These are phyloP conservation scores for Pisolithus thermaeus DNA, from an alignment of 1,284 basidiomycete genomes.

Conservation along the genomic window DNA sequence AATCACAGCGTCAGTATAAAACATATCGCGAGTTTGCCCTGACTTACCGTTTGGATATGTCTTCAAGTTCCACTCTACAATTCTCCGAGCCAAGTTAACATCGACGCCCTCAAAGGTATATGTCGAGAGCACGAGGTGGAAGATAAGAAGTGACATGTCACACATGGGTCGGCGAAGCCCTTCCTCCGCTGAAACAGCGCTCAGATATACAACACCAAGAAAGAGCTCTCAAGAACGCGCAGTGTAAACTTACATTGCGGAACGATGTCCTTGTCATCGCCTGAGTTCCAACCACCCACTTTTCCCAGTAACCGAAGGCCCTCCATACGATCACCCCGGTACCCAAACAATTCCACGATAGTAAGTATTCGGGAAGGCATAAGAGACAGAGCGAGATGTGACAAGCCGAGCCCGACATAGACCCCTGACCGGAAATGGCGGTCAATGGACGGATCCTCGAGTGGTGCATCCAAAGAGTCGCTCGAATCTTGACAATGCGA, in stretches of 20 bases:
- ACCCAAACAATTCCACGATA: slow-evolving; percentile 85
- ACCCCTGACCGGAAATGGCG: slow-evolving; percentile 91
- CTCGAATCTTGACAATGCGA: slow-evolving; percentile 16
- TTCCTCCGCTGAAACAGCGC: slow-evolving; percentile 47
- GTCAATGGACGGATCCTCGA: slow-evolving; percentile 74
- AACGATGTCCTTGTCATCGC: slow-evolving; percentile 47
- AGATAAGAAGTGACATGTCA: slow-evolving; percentile 85
- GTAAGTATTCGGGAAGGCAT: slow-evolving; percentile 80
- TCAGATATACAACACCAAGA: slow-evolving; percentile 1
- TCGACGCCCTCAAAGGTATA: slow-evolving; percentile 81
- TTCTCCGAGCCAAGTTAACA: slow-evolving; percentile 62
- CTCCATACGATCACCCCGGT: slow-evolving; percentile 76
- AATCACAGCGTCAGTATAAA: no score
- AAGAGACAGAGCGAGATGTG: slow-evolving; percentile 75
- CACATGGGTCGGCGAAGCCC: slow-evolving; percentile 83
- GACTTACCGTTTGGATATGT: slow-evolving; percentile 64
- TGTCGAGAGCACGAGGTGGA: slow-evolving; percentile 85
- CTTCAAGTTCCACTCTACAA: slow-evolving; percentile 77
- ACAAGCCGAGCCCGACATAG: slow-evolving; percentile 81
- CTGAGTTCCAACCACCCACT: slow-evolving; percentile 82
- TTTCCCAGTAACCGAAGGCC: slow-evolving; percentile 72
- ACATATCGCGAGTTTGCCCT: slow-evolving; percentile 3
- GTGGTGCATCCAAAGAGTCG: neutral
- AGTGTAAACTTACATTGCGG: slow-evolving; percentile 34
- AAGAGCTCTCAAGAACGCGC: neutral